Conservation (phyloP, 2,329 filamentous ascomycete genomes). For the Aspergillus uvarum region DNA sequence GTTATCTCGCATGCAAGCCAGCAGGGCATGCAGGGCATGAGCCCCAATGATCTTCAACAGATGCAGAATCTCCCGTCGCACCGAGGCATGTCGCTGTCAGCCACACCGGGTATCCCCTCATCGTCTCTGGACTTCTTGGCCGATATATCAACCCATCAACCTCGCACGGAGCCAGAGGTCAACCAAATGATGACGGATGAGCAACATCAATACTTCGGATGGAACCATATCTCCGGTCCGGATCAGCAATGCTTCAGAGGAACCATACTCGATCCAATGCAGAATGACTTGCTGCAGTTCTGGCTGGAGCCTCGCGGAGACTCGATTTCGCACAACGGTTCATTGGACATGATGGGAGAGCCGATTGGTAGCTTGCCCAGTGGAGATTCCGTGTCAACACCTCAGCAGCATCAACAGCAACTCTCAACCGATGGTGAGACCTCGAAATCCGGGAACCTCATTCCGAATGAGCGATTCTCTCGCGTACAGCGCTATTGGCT, state of each 20-base stretch:
- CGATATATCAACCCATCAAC: slow-evolving; percentile 36
- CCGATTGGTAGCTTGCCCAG: slow-evolving; percentile 25
- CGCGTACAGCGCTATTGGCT: slow-evolving; percentile 46
- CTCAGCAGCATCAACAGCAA: slow-evolving; percentile 24
- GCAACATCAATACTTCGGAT: slow-evolving; percentile 33
- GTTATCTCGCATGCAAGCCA: slow-evolving; percentile 16
- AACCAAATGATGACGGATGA: slow-evolving; percentile 31
- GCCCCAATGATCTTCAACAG: slow-evolving; percentile 17
- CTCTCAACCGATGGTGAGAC: slow-evolving; percentile 25
- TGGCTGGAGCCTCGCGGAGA: slow-evolving; percentile 39
- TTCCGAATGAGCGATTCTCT: slow-evolving; percentile 44
- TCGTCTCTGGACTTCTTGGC: slow-evolving; percentile 45
- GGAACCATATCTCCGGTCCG: slow-evolving; percentile 28
- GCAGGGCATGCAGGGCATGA: slow-evolving; percentile 17
- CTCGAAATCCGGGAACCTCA: slow-evolving; percentile 24
- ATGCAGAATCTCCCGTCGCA: slow-evolving; percentile 21
- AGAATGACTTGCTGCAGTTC: slow-evolving; percentile 37
- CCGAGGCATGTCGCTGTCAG: slow-evolving; percentile 29
- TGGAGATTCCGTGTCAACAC: slow-evolving; percentile 22
- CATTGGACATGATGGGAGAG: slow-evolving; percentile 30
- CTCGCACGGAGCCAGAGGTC: slow-evolving; percentile 29
- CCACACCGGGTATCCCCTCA: slow-evolving; percentile 30
- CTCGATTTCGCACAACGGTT: slow-evolving; percentile 28
- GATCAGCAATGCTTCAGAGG: slow-evolving; percentile 25
- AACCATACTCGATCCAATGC: slow-evolving; percentile 26